Conservation (phyloP, 352 stramenopile species). For the Globisporangium cystogenes region DNA sequence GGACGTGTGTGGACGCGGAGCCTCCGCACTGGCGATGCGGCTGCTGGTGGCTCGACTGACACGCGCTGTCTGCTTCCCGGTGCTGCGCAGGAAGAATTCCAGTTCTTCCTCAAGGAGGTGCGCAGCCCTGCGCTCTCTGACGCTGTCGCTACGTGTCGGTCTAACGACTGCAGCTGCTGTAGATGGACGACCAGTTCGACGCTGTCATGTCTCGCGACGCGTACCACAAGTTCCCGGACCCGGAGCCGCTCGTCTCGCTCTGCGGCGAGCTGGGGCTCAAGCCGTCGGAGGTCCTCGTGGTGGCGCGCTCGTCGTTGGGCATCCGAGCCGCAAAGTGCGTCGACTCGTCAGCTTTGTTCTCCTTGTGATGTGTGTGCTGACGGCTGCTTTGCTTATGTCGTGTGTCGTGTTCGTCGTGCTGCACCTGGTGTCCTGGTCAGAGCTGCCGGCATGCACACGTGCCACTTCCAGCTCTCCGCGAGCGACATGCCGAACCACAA, state of each 20-base stretch:
- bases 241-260: constrained; percentile 36
- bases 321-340: constrained; percentile 63
- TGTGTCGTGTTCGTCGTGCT: neutral
- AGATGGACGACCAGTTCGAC: constrained; percentile 73
- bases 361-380: neutral
- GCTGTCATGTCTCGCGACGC: constrained; percentile 40
- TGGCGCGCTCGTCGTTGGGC: constrained; percentile 44
- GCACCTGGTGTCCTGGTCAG: constrained; percentile 13
- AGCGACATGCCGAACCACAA: constrained; percentile 73
- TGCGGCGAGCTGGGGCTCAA: constrained; percentile 48
- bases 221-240: constrained; percentile 38
- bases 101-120: constrained; percentile 65
- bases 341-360: neutral
- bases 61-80: neutral
- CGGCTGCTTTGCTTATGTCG: neutral
- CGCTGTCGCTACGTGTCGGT: no score
- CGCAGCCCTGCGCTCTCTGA: neutral
- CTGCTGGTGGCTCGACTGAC: neutral
- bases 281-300: constrained; percentile 45
- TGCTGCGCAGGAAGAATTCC: constrained; percentile 49
- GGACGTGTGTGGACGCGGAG: constrained; percentile 23
- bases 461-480: constrained; percentile 57
- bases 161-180: neutral
- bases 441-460: constrained; percentile 44
- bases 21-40: no score